These are phyloP conservation scores for Verticillium isaacii DNA, from an alignment of 2,329 filamentous ascomycete genomes.

Conservation along the genomic window DNA sequence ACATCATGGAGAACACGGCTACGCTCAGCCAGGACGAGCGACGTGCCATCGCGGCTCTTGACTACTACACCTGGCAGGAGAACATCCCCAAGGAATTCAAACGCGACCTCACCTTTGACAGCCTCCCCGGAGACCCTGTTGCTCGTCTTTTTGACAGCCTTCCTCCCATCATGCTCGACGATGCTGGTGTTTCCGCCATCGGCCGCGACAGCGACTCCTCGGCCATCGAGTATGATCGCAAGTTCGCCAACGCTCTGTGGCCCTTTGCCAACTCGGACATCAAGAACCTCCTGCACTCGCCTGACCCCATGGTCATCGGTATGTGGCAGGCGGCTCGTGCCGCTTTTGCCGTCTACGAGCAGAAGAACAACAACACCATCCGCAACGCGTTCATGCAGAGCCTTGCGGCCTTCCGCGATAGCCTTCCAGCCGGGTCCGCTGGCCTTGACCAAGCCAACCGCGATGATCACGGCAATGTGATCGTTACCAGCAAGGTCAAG, in stretches of 20 bases:
- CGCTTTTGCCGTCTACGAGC: constrained; percentile 8
- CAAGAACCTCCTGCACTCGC: neutral
- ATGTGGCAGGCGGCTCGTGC: constrained; percentile 9
- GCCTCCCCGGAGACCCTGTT: constrained; percentile 6
- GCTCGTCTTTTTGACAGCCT: constrained; percentile 5
- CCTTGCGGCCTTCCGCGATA: constrained; percentile 2
- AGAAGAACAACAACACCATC: constrained; percentile 1
- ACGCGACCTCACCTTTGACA: constrained; percentile 5
- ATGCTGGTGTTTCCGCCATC: neutral
- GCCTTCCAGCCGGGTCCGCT: neutral
- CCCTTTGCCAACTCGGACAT: constrained; percentile 10
- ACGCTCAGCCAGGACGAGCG: neutral
- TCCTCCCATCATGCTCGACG: neutral
- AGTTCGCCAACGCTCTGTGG: constrained; percentile 8
- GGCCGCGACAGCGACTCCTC: neutral
- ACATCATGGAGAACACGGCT: neutral
- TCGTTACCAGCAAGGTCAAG: neutral
- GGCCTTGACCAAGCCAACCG: neutral
- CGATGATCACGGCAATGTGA: neutral
- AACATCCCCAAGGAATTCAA: constrained; percentile 4
- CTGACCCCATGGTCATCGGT: constrained; percentile 1
- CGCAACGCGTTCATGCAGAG: constrained; percentile 9
- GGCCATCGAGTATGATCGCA: neutral
- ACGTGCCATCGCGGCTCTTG: neutral
- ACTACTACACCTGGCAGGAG: constrained; percentile 8